Percentiles rank a stretch among this genome's conserved stretches.
Evolutionary conservation across 176 grass and related monocot genomes (phyloP).

Genomic region (Oryza punctata): DNA sequence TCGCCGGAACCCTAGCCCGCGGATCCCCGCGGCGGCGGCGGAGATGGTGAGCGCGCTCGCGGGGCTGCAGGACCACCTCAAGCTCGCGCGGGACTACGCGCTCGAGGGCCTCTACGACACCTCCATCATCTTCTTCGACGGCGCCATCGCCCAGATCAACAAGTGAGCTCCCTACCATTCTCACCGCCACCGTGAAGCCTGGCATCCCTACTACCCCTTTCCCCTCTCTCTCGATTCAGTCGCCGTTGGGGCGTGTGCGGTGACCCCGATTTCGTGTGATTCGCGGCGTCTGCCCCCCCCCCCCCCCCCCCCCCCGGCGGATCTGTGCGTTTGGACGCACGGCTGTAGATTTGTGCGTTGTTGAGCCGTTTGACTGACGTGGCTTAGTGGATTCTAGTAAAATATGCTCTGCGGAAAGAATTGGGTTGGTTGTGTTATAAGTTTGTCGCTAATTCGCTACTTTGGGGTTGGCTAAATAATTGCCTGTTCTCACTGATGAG

Average conservation of each 20-base stretch:
- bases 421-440: conserved; percentile 7
- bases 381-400: neutral
- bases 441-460: neutral
- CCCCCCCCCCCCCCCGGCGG: neutral
- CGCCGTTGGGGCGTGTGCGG: neutral
- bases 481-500: neutral
- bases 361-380: neutral
- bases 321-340: conserved; percentile 27
- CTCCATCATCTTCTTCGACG: conserved; percentile 99
- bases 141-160: conserved; percentile 98
- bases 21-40: conserved; percentile 4
- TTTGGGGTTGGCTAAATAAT: neutral
- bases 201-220: neutral
- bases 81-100: conserved; percentile 91
- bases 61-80: conserved; percentile 94
- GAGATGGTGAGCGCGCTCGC: conserved; percentile 72
- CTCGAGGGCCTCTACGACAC: conserved; percentile 98
- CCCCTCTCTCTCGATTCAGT: neutral
- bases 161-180: conserved; percentile 54
- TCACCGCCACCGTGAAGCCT: neutral
- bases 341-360: neutral
- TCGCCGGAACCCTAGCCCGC: conserved; percentile 28
- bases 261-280: neutral
- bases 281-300: neutral
- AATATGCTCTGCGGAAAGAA: neutral